Conservation (phyloP, 768 basidiomycete genomes). For the Phylloporus rhodoxanthus region DNA sequence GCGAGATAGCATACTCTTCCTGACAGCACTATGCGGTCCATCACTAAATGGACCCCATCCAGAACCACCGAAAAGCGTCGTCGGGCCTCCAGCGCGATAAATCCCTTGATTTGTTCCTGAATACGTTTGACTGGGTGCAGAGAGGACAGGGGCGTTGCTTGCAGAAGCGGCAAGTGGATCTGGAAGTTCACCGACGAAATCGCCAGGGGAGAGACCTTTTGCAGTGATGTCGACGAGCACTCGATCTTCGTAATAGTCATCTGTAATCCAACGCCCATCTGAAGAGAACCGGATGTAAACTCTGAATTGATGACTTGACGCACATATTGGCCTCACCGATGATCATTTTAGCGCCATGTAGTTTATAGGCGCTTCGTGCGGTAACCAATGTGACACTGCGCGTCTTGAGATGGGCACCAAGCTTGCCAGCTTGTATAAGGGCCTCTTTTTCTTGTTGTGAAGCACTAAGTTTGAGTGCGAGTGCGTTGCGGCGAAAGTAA, state of each 20-base stretch:
- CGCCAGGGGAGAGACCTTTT: slow-evolving; percentile 79
- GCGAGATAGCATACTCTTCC: slow-evolving; percentile 71
- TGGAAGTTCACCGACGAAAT: slow-evolving; percentile 76
- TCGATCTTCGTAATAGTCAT: slow-evolving; percentile 95
- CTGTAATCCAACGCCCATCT: slow-evolving; percentile 91
- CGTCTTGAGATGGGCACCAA: slow-evolving; percentile 83
- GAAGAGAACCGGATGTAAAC: background rate
- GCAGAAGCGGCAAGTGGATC: slow-evolving; percentile 56
- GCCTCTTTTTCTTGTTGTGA: slow-evolving; percentile 88
- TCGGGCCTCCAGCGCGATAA: slow-evolving; percentile 88
- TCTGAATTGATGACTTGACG: background rate
- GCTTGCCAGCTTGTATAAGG: slow-evolving; percentile 81
- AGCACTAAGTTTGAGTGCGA: slow-evolving; percentile 87
- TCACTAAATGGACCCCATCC: slow-evolving; percentile 89
- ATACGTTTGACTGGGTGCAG: slow-evolving; percentile 23
- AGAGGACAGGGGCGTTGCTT: slow-evolving; percentile 37
- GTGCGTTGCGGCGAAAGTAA: slow-evolving; percentile 88
- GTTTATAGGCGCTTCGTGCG: slow-evolving; percentile 87
- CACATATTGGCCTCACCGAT: slow-evolving; percentile 46
- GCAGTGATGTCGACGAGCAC: slow-evolving; percentile 68
- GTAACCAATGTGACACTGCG: slow-evolving; percentile 92
- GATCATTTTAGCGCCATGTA: slow-evolving; percentile 90
- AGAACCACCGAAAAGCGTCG: slow-evolving; percentile 80
- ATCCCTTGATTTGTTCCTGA: slow-evolving; percentile 57
- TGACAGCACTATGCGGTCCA: slow-evolving; percentile 77